Percentiles rank a stretch among this genome's conserved stretches.
phyloP scores from a whole-genome alignment of 2,329 filamentous ascomycete genomes.

The Ceratocystis variospora region DNA sequence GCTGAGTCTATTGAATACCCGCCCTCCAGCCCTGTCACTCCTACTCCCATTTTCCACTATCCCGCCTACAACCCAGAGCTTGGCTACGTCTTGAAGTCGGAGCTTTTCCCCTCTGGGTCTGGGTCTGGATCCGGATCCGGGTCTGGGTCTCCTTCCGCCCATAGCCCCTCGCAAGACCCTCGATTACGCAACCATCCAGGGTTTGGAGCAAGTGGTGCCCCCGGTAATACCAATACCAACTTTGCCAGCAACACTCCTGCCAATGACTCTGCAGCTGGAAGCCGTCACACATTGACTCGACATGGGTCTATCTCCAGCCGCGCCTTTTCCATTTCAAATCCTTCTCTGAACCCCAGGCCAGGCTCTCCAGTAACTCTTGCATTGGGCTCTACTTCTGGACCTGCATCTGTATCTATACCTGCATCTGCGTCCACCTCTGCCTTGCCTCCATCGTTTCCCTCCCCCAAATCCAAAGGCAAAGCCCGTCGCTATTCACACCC shows the following conservation, averaged over 20 bases:
- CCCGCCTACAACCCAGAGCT: conserved; percentile 14
- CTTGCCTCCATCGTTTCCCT: not conserved
- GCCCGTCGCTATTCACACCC: conserved; percentile 12
- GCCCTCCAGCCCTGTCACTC: conserved; percentile 51
- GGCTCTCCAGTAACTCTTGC: not conserved
- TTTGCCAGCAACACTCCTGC: not conserved
- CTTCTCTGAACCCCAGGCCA: not conserved
- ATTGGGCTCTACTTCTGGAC: not conserved
- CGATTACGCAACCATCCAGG: conserved; percentile 1
- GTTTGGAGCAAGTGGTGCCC: not conserved
- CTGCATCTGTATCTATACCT: not conserved
- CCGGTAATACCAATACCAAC: not conserved
- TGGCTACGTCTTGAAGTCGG: conserved; percentile 37
- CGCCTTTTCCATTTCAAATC: conserved; percentile 6
- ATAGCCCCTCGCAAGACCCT: not conserved
- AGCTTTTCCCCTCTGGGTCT: not conserved
- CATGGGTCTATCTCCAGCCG: conserved; percentile 7
- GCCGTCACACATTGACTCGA: conserved; percentile 3
- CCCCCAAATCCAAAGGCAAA: not conserved
- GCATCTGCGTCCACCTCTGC: not conserved
- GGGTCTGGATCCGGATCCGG: not conserved
- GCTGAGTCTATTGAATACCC: conserved; percentile 74
- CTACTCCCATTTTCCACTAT: conserved; percentile 46
- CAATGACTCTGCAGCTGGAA: not conserved
- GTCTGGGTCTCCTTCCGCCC: not conserved